These are phyloP conservation scores for Trebouxia sp. DNA, from an alignment of 139 green algal species.

Conservation along the genomic window DNA sequence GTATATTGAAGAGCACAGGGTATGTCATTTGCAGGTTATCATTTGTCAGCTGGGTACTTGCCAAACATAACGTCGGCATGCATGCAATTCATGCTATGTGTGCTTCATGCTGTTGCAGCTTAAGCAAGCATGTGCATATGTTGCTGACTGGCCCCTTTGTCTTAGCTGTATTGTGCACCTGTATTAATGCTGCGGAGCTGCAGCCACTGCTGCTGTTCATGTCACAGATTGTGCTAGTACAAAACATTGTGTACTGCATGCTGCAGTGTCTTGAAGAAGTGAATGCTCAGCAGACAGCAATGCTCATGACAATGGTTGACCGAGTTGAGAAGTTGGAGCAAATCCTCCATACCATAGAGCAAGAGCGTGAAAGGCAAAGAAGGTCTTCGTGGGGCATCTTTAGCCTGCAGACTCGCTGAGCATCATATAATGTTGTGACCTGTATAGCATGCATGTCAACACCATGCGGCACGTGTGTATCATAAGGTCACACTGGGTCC, in stretches of 20 bases:
- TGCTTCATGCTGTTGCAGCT: not conserved
- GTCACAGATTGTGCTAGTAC: too few relatives aligned
- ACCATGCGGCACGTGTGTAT: too few relatives aligned
- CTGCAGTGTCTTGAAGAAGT: conserved; percentile 25
- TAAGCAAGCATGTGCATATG: too few relatives aligned
- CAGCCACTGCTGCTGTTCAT: too few relatives aligned
- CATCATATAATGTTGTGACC: too few relatives aligned
- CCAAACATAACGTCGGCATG: not conserved
- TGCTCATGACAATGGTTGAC: not conserved
- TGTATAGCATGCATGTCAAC: too few relatives aligned
- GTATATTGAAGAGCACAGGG: not conserved
- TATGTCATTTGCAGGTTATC: not conserved
- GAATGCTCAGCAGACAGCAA: conserved; percentile 4
- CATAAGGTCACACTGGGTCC: too few relatives aligned
- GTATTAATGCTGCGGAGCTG: too few relatives aligned
- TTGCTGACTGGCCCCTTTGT: too few relatives aligned
- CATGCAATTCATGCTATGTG: not conserved
- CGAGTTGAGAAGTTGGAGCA: conserved; percentile 13
- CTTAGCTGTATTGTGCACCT: too few relatives aligned
- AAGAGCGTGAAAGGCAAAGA: conserved; percentile 10
- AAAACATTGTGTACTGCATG: too few relatives aligned
- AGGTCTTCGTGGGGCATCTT: conserved; percentile 16
- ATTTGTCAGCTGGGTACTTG: too few relatives aligned
- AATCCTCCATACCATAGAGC: not conserved
- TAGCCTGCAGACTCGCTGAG: not conserved